phyloP scores from a whole-genome alignment of 2,329 filamentous ascomycete genomes.

The Sporothrix pseudoabietina region DNA sequence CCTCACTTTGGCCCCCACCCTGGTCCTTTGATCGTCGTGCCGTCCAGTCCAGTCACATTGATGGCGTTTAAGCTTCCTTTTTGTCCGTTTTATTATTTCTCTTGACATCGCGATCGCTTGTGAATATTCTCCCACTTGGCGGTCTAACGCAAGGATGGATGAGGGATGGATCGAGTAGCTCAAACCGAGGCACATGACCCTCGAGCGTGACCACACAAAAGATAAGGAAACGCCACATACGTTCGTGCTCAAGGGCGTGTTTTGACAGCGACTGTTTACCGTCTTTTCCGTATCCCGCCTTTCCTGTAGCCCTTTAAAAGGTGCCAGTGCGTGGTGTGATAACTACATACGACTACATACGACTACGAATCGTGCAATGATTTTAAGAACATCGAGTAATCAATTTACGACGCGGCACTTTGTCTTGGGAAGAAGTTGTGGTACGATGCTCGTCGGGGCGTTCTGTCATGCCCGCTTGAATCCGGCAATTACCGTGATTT shows the following conservation, averaged over 20 bases:
- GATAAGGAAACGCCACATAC: not conserved
- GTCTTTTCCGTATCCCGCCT: not conserved
- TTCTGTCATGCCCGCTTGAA: not conserved
- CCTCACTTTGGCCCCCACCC: not conserved
- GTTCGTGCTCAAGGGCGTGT: too few relatives aligned
- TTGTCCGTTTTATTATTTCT: not conserved
- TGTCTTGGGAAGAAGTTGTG: too few relatives aligned
- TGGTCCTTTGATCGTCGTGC: not conserved
- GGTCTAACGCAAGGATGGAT: not conserved
- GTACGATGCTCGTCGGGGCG: not conserved
- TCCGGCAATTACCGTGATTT: not conserved
- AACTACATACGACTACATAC: not conserved
- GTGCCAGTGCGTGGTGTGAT: not conserved
- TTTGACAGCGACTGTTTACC: not conserved
- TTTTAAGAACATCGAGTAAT: not conserved
- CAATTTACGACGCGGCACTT: not conserved
- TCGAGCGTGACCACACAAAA: slow-evolving; percentile 7
- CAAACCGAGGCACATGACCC: slow-evolving; percentile 1
- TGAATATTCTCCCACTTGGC: slow-evolving; percentile 6
- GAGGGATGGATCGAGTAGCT: not conserved
- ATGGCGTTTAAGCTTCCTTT: not conserved
- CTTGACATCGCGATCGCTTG: not conserved
- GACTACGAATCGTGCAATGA: not conserved
- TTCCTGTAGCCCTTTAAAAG: not conserved
- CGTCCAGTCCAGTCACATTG: too few relatives aligned